A percentile compares a stretch with the other conserved stretches of the same genome.
Evolutionary conservation across 2,329 filamentous ascomycete genomes (phyloP).

Genomic region (Scytalidium lignicola): DNA sequence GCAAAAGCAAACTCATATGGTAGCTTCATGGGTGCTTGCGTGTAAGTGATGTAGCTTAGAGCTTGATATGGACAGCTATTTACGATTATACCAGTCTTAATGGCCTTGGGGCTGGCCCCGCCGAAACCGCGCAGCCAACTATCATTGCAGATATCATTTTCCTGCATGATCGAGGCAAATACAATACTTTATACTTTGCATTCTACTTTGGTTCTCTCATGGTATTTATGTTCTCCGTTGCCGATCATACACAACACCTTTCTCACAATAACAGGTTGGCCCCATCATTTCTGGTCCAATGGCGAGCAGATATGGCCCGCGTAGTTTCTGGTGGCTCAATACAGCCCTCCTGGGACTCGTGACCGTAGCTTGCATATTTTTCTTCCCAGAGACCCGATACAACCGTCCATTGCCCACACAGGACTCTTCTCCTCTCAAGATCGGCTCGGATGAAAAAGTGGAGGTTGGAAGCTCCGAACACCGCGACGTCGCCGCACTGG

Average conservation of each 20-base stretch:
- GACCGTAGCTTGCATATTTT: conserved; percentile 47
- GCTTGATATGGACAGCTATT: background rate
- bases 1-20: conserved; percentile 52
- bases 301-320: conserved; percentile 52
- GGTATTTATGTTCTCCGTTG: conserved; percentile 31
- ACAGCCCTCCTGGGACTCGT: conserved; percentile 46
- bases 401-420: conserved; percentile 32
- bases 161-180: conserved; percentile 58
- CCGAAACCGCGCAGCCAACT: conserved; percentile 56
- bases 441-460: conserved; percentile 13
- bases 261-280: conserved; percentile 31
- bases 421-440: conserved; percentile 10
- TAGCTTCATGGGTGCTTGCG: conserved; percentile 59
- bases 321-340: conserved; percentile 64
- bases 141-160: conserved; percentile 63
- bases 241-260: conserved; percentile 4
- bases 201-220: conserved; percentile 59
- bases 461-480: conserved; percentile 14
- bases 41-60: conserved; percentile 23
- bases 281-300: conserved; percentile 57
- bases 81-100: conserved; percentile 37
- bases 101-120: conserved; percentile 56
- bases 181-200: conserved; percentile 48
- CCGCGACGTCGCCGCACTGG: background rate
- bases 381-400: conserved; percentile 61